Base-by-base conservation (phyloP, 192 early-diverging fungal species). In the Backusella macrospora region DNA sequence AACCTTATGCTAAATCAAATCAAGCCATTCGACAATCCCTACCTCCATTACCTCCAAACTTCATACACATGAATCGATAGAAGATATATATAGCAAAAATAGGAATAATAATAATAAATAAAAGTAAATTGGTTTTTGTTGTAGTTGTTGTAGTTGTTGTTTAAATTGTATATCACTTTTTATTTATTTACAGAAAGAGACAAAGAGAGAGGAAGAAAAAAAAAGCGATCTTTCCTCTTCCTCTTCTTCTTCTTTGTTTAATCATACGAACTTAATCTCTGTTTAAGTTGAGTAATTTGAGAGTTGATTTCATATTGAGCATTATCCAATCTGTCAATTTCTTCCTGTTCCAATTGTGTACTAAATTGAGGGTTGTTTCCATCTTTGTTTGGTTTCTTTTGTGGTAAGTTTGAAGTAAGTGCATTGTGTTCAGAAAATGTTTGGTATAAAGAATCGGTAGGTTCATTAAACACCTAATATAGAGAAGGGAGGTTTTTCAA, bases 401-500 rank as follows among this genome's bases (percentile, higher is more conserved):
- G 44, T 16, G 80, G 80, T 65, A 82, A 65, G 55, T 72, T 74
- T 38, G 70, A 18, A 2, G 63, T 15, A 9, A 78, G 48, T 13
- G 73, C 80, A 42, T 78, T 77, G 26, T 82, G 67, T 45, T 82
- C 71, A 13, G 48, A 39, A 12, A 82, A 62, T 62, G 69, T 49
- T 59, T 82, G 74, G 65, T 75, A 73, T 26, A 82, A 76, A 5
- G 70, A 59, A 38, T 82, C 80, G 0, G 80, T 82, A 21, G 80
- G 80, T 65, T 82, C 80, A 62, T 82, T 82, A 47, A 82, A 82
- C 13, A 82, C 75, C 79, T 80, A 59, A 39, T 46, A 44, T 46
- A 34, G 29, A 34, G 29, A 34, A 2, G 29, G 29, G 29, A n/a
- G n/a, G n/a, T n/a, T n/a, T n/a, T n/a, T n/a, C n/a, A 29, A 62